Evolutionary conservation across 345 rosid genomes (phyloP).

Genomic region (Gynandropsis gynandra): DNA sequence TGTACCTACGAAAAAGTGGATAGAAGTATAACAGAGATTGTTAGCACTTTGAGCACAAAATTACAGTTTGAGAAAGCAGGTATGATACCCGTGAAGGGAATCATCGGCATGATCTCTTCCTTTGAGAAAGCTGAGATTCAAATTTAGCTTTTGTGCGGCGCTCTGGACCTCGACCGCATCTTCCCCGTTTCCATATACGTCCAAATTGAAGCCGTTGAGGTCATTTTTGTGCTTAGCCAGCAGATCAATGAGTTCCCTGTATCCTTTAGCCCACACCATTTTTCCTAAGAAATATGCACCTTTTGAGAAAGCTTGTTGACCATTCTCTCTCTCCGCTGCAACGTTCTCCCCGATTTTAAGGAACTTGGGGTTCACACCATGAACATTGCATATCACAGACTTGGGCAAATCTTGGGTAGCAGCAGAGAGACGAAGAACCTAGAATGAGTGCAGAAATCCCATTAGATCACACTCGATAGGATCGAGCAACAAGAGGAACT

Average conservation of each 20-base stretch:
- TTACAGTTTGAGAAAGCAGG: neutral
- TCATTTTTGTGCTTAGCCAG: slow-evolving; percentile 69
- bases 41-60: neutral
- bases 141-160: slow-evolving; percentile 54
- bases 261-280: slow-evolving; percentile 99
- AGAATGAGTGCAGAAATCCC: neutral
- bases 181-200: slow-evolving; percentile 94
- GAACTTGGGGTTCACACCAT: slow-evolving; percentile 94
- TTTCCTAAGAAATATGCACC: slow-evolving; percentile 96
- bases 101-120: slow-evolving; percentile 95
- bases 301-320: slow-evolving; percentile 89
- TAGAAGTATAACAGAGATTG: slow-evolving; percentile 6
- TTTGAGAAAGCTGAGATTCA: slow-evolving; percentile 75
- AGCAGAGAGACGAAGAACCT: slow-evolving; percentile 97
- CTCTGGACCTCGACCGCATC: slow-evolving; percentile 80
- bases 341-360: slow-evolving; percentile 82
- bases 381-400: slow-evolving; percentile 90
- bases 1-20: slow-evolving; percentile 48
- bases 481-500: neutral
- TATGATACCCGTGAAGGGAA: slow-evolving; percentile 71
- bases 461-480: slow-evolving; percentile 9
- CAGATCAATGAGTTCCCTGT: slow-evolving; percentile 83
- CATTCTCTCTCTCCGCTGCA: slow-evolving; percentile 73
- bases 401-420: slow-evolving; percentile 93
- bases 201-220: slow-evolving; percentile 77